Conservation (phyloP, 2,329 filamentous ascomycete species). For the Ambrosiella cleistominuta region DNA sequence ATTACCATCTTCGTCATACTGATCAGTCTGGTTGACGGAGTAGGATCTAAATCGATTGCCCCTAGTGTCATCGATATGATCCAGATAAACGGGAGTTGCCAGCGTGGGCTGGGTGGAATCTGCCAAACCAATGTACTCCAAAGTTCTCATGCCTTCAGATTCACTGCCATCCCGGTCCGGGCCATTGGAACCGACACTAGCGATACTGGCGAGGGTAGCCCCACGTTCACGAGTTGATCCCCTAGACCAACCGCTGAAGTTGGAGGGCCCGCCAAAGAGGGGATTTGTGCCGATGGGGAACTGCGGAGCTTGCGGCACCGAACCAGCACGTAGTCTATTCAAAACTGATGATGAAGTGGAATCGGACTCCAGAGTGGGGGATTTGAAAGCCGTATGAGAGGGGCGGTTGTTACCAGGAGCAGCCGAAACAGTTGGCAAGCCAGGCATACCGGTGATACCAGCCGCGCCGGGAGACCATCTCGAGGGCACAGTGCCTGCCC, state of each 20-base stretch:
- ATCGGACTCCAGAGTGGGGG: constrained; percentile 41
- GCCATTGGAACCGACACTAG: constrained; percentile 80
- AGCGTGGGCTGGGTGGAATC: constrained; percentile 79
- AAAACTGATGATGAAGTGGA: constrained; percentile 43
- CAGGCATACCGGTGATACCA: constrained; percentile 39
- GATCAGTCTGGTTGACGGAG: constrained; percentile 96
- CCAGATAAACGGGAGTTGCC: constrained; percentile 50
- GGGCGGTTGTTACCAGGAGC: constrained; percentile 7
- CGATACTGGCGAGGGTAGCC: constrained; percentile 63
- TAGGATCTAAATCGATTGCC: constrained; percentile 87
- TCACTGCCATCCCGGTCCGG: constrained; percentile 73
- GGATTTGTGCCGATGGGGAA: constrained; percentile 34
- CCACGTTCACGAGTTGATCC: constrained; percentile 56
- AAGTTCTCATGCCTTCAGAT: constrained; percentile 70
- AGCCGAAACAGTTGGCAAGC: constrained; percentile 6
- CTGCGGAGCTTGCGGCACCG: constrained; percentile 76
- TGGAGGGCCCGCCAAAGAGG: constrained; percentile 64
- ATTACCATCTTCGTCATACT: constrained; percentile 79
- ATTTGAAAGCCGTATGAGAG: constrained; percentile 48
- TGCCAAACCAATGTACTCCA: constrained; percentile 89
- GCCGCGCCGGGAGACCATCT: constrained; percentile 57
- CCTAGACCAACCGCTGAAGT: constrained; percentile 69
- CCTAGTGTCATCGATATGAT: constrained; percentile 58
- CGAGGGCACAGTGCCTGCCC: constrained; percentile 91
- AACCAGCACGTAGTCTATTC: constrained; percentile 69